Evolutionary conservation across 768 basidiomycete genomes (phyloP).

Genomic region (Mycena epipterygia): DNA sequence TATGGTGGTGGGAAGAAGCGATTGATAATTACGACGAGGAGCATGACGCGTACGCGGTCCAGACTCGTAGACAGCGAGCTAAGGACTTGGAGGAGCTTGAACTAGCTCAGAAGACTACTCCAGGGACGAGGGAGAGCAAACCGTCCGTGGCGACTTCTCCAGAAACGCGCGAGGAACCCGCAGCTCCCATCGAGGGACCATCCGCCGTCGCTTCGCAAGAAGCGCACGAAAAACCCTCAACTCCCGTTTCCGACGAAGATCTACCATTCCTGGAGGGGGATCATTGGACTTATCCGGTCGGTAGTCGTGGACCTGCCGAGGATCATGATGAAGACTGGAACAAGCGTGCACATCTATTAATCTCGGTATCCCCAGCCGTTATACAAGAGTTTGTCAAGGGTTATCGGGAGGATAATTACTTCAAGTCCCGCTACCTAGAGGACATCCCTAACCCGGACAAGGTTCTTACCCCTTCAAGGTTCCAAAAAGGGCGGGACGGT

Average conservation of each 20-base stretch:
- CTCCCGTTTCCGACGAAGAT: neutral
- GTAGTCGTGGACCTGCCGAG: neutral
- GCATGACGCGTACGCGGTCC: no score
- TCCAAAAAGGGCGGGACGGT: neutral
- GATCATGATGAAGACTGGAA: neutral
- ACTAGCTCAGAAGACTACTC: no score
- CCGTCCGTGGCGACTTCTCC: no score
- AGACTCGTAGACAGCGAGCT: no score
- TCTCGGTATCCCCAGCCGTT: neutral
- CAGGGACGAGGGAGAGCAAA: no score
- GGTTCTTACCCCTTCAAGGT: neutral
- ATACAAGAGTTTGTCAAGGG: neutral
- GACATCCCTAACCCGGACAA: neutral
- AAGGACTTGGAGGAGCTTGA: no score
- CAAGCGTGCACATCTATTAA: neutral
- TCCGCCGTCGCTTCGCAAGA: neutral
- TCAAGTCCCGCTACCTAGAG: neutral
- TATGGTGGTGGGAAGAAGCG: no score
- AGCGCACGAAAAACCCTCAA: neutral
- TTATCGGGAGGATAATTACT: neutral
- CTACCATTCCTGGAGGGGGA: neutral
- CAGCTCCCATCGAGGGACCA: neutral
- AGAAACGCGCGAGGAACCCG: no score
- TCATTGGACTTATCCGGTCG: neutral
- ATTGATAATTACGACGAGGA: no score